These are phyloP conservation scores for Venturiaceae sp. DNA, from an alignment of 2,329 filamentous ascomycete species.

Conservation along the genomic window DNA sequence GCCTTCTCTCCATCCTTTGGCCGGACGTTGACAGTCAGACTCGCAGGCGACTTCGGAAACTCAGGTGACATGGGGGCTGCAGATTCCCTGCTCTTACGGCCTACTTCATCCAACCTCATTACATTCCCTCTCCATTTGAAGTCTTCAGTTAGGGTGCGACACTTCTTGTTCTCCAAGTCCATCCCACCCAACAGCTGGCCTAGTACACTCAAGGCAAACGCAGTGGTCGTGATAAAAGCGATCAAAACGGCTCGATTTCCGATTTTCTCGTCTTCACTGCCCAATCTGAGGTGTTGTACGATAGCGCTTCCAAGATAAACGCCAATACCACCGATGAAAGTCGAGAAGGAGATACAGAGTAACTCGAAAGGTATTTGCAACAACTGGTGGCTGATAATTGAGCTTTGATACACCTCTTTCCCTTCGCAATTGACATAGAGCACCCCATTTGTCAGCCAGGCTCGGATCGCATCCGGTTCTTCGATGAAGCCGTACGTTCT, in stretches of 20 bases:
- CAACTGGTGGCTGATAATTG: slow-evolving; percentile 11
- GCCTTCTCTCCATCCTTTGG: not conserved
- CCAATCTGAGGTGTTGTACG: not conserved
- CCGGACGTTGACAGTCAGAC: not conserved
- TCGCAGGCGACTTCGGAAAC: not conserved
- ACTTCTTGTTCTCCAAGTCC: not conserved
- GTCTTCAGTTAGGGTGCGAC: not conserved
- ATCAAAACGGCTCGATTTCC: not conserved
- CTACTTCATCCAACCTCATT: not conserved
- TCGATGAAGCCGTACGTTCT: slow-evolving; percentile 11
- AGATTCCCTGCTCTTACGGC: not conserved
- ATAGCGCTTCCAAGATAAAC: slow-evolving; percentile 12
- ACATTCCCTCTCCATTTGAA: not conserved
- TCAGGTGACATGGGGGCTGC: not conserved
- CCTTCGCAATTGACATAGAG: not conserved
- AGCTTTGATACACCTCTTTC: slow-evolving; percentile 8
- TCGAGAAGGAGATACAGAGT: slow-evolving; percentile 11
- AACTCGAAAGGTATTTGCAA: slow-evolving; percentile 15
- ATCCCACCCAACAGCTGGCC: not conserved
- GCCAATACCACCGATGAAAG: slow-evolving; percentile 12
- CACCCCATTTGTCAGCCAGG: slow-evolving; percentile 14
- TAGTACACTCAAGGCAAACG: not conserved
- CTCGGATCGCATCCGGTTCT: slow-evolving; percentile 10
- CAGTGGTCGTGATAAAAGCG: not conserved
- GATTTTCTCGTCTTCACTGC: not conserved